Evolutionary conservation across 345 rosid genomes (phyloP).

Genomic region (Hevea brasiliensis): DNA sequence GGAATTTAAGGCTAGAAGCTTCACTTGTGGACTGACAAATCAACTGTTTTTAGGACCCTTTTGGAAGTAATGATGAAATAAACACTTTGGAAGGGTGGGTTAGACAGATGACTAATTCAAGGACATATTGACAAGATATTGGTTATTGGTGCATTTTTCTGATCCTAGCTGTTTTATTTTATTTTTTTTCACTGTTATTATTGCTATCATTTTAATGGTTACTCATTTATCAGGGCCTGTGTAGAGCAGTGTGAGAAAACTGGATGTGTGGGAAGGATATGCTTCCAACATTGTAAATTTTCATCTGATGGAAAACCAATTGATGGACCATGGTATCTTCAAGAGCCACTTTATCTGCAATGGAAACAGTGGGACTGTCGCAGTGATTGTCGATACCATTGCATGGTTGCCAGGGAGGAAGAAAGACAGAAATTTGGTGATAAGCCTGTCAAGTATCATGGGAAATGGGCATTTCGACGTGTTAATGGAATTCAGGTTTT

Average conservation of each 20-base stretch:
- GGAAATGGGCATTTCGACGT: slow-evolving; percentile 86
- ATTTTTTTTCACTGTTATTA: not conserved
- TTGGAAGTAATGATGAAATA: not conserved
- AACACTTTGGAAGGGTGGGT: not conserved
- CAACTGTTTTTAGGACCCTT: not conserved
- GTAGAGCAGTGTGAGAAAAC: slow-evolving; percentile 69
- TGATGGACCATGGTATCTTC: slow-evolving; percentile 81
- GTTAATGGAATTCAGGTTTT: slow-evolving; percentile 75
- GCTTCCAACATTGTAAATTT: slow-evolving; percentile 87
- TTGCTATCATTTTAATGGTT: not conserved
- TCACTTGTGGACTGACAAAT: not conserved
- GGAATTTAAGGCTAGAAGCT: not conserved
- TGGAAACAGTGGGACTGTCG: slow-evolving; percentile 97
- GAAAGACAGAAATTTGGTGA: slow-evolving; percentile 63
- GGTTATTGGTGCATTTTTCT: not conserved
- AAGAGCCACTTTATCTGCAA: slow-evolving; percentile 76
- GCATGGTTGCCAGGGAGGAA: slow-evolving; percentile 87
- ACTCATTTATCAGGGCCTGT: slow-evolving; percentile 52
- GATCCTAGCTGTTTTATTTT: not conserved
- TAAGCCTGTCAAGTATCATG: slow-evolving; percentile 75
- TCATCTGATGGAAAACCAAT: slow-evolving; percentile 80
- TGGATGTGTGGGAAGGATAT: slow-evolving; percentile 74
- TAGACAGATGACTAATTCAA: not conserved
- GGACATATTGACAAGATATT: not conserved
- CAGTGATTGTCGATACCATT: slow-evolving; percentile 64